A percentile compares a stretch with the other conserved stretches of the same genome.
Conservation (phyloP, 495 filamentous ascomycete genomes). For the Penicillium canescens region DNA sequence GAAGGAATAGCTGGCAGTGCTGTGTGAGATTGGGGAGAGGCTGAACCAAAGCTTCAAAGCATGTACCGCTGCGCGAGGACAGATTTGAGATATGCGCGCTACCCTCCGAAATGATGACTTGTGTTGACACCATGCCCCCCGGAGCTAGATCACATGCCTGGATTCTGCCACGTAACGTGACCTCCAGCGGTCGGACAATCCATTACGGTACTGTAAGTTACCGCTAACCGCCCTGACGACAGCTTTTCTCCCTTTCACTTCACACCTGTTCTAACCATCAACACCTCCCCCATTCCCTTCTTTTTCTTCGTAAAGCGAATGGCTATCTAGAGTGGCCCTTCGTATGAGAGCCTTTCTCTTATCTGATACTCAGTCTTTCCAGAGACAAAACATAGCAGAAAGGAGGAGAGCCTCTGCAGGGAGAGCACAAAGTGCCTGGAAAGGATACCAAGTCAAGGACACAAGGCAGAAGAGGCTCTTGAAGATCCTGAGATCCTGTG, state of each 20-base stretch:
- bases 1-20: slow-evolving; percentile 29
- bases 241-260: slow-evolving; percentile 17
- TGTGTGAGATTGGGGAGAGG: slow-evolving; percentile 7
- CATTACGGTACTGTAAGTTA: background rate
- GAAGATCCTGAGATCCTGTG: slow-evolving; percentile 2
- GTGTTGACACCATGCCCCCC: slow-evolving; percentile 15
- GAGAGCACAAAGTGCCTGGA: slow-evolving; percentile 11
- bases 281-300: slow-evolving; percentile 22
- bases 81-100: background rate
- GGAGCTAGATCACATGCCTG: slow-evolving; percentile 19
- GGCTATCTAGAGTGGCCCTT: slow-evolving; percentile 43
- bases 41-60: slow-evolving; percentile 22
- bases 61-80: slow-evolving; percentile 7
- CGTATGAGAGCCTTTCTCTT: slow-evolving; percentile 37
- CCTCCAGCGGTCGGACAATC: background rate
- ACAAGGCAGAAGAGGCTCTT: slow-evolving; percentile 10
- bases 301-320: slow-evolving; percentile 47
- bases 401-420: slow-evolving; percentile 15
- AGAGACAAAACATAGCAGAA: slow-evolving; percentile 30
- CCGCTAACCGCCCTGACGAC: slow-evolving; percentile 6
- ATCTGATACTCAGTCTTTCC: slow-evolving; percentile 20
- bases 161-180: slow-evolving; percentile 9
- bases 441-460: slow-evolving; percentile 20
- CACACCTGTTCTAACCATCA: slow-evolving; percentile 23
- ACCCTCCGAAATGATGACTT: background rate